Evolutionary conservation across 179 eudicot species (phyloP), one percentile per base, ranked within the genome.

Genomic region (Drosera spatulata): DNA sequence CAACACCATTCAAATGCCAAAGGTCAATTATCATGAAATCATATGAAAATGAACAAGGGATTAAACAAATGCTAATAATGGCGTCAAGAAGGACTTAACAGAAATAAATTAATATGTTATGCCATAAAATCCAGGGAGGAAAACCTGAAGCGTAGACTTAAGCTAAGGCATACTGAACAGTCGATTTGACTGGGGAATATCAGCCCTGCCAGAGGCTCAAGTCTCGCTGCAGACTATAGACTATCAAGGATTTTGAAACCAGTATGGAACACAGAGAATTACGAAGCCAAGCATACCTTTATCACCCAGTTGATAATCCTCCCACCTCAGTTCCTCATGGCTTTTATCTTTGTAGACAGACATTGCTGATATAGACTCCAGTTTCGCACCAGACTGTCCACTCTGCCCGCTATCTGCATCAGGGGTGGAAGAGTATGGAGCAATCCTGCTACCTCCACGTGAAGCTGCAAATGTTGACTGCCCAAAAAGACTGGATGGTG

Each of bases 251-350:
- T 15, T 53, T 53, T 4, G 15, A 8, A 53, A 53, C 5, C 56
- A 7, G 7, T 3, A 53, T 3, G 5, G 38, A 9, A 14, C 15
- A 39, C 38, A 12, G 33, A 53, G 33, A 53, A 53, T 44, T 44
- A 56, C 12, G 2, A 61, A n/a, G 42, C 13, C 51, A 47, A 66
- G 60, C 69, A 61, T 60, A 93, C 99, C 99, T 82, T 89, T 93
- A 71, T 93, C 95, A 56, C 97, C 97, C 59, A 69, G 74, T 67
- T 93, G 97, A 71, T 89, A 86, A 72, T 93, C 99, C 80, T 89
- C 99, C 99, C 99, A 93, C 69, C 97, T 80, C 61, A 93, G 80
- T 67, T 89, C 99, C 77, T 93, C 99, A 62, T 86, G 96, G 75
- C 96, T 93, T 78, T 89, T 93, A 43, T 89, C 97, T 75, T 89